A percentile compares a stretch with the other conserved stretches of the same genome.
phyloP scores from a whole-genome alignment of 1,284 basidiomycete species.

The Tetrapyrgos nigripes region DNA sequence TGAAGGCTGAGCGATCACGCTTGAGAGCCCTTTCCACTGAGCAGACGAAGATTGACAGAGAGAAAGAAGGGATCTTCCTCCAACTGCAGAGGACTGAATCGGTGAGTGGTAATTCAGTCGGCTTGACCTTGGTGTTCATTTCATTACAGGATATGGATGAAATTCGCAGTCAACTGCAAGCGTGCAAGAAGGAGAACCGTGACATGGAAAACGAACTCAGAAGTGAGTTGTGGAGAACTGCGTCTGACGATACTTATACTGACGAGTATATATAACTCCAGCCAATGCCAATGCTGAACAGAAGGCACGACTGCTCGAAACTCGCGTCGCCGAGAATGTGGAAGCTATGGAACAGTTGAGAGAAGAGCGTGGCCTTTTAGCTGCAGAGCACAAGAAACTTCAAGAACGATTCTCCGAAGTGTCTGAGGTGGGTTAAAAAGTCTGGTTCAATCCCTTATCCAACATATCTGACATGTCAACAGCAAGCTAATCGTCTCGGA shows the following conservation, averaged over 20 bases:
- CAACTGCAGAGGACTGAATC: slow-evolving; percentile 74
- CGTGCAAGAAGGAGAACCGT: slow-evolving; percentile 19
- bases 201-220: slow-evolving; percentile 17
- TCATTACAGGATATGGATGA: slow-evolving; percentile 75
- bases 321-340: slow-evolving; percentile 66
- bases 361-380: slow-evolving; percentile 72
- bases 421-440: slow-evolving; percentile 55
- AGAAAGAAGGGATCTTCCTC: slow-evolving; percentile 64
- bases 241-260: neutral
- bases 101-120: slow-evolving; percentile 42
- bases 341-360: slow-evolving; percentile 74
- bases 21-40: slow-evolving; percentile 67
- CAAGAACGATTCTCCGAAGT: slow-evolving; percentile 68
- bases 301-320: slow-evolving; percentile 69
- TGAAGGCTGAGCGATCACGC: slow-evolving; percentile 70
- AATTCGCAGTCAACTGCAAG: slow-evolving; percentile 57
- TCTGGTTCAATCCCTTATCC: slow-evolving; percentile 2
- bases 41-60: slow-evolving; percentile 63
- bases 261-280: neutral
- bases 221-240: neutral
- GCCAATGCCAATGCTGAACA: slow-evolving; percentile 72
- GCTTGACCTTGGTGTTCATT: neutral
- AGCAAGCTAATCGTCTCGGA: slow-evolving; percentile 68
- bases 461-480: slow-evolving; percentile 7
- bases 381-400: slow-evolving; percentile 70